phyloP scores from a whole-genome alignment of 2,329 filamentous ascomycete genomes.

The Aspergillus sp. region DNA sequence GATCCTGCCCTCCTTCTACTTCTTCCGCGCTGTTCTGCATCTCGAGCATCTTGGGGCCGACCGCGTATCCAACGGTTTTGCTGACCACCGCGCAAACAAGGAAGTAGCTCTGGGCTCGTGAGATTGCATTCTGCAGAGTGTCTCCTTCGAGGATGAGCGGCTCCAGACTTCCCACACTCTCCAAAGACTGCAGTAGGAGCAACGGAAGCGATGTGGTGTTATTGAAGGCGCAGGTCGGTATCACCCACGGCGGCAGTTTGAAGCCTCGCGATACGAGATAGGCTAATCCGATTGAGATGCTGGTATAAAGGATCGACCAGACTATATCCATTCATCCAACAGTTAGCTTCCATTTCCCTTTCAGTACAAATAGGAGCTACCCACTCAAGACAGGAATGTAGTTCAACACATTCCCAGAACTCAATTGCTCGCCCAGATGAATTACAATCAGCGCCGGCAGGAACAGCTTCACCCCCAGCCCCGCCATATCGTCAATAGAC shows the following conservation, averaged over 20 bases:
- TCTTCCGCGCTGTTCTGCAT: constrained; percentile 29
- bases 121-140: constrained; percentile 41
- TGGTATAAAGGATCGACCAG: constrained; percentile 45
- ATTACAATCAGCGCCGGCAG: constrained; percentile 47
- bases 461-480: constrained; percentile 46
- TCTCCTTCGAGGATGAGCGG: constrained; percentile 41
- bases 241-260: constrained; percentile 46
- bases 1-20: constrained; percentile 8
- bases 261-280: constrained; percentile 37
- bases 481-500: constrained; percentile 47
- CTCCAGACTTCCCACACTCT: constrained; percentile 50
- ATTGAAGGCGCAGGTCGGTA: constrained; percentile 49
- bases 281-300: constrained; percentile 43
- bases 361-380: not conserved
- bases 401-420: constrained; percentile 39
- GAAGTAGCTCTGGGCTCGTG: constrained; percentile 58
- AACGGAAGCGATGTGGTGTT: constrained; percentile 50
- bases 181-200: constrained; percentile 45
- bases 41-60: constrained; percentile 51
- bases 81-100: constrained; percentile 57
- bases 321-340: constrained; percentile 21
- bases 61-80: constrained; percentile 56
- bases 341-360: not conserved
- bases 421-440: constrained; percentile 46
- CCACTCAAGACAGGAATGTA: constrained; percentile 44